Evolutionary conservation across 108 stramenopile genomes (phyloP), one percentile per base, ranked within the genome.

Genomic region (Schizochytrium sp.): DNA sequence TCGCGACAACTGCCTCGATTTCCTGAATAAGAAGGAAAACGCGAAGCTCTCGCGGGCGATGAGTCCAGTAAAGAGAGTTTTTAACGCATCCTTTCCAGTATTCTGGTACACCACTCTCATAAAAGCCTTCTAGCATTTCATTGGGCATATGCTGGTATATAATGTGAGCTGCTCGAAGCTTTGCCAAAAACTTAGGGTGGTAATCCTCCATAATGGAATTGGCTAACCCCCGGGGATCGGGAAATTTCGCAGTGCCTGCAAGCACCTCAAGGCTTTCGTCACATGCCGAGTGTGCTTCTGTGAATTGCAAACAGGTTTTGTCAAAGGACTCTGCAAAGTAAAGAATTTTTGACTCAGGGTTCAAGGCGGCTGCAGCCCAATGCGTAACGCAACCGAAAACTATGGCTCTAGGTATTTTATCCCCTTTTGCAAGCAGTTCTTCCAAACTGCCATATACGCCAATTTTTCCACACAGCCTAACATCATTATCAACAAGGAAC

Each of bases 251-350:
- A 0, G 15, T 55, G 15, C 38, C 47, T 28, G 49, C 76, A 40
- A 83, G 76, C 50, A 0, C 45, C 5, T 17, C 76, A 10, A 5
- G 5, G 15, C 55, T 53, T 7, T 15, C 2, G 28, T 69, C 64
- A 5, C 76, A 53, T 10, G 8, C 12, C 53, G 19, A 47, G 76
- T 55, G 55, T 7, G 76, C 76, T 17, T 13, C 55, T 8, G 76
- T 50, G 53, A 83, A 83, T 28, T 83, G 76, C 76, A 83, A 47
- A 40, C 50, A 55, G 5, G 76, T 49, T 53, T 83, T 83, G 53
- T 83, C 76, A 55, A 83, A 83, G 47, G 76, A 83, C 50, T 83
- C 76, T 17, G 76, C 76, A 28, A 83, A 83, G 10, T 5, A 83
- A 17, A 49, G 5, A 42, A 38, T 55, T 2, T 2, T 56, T 28